Base-by-base conservation (phyloP, 177 flowering plant species). In the Telopea speciosissima region DNA sequence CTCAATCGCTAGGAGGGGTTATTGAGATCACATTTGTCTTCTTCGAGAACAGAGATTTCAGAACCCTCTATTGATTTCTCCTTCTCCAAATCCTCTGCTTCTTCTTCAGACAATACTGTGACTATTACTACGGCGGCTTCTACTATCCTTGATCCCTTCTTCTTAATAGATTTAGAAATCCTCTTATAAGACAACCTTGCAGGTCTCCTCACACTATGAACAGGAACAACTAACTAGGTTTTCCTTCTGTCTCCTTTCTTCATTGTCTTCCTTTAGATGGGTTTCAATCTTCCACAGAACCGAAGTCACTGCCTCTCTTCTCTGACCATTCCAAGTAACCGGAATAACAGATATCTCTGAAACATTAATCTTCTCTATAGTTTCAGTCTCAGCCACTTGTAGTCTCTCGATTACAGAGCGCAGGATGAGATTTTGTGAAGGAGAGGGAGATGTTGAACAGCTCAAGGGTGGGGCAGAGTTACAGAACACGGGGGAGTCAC, bases 51-150 rank as follows among this genome's bases (percentile, higher is more conserved):
- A 28, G 31, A 28, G 61, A 69, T n/a, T 11, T 63, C 63, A 26
- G 13, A 19, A 24, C 42, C 42, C 49, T 67, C 62, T 49, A 45
- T 22, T 14, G 67, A 17, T 62, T 52, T 36, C 24, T 79, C 77
- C 19, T 25, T 21, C 31, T 28, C 31, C 31, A 28, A 28, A 28
- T 28, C 31, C 31, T 28, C 31, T 28, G 31, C 31, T 14, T 74
- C 73, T 64, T 72, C 81, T 70, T 70, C 76, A 1, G 67, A 52
- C 61, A 74, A 40, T 17, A 76, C 70, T 13, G 65, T n/a, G 36
- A 76, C 73, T 69, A 68, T 73, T 45, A 79, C n/a, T n/a, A n/a
- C n/a, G n/a, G n/a, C 45, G 21, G 68, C 65, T 23, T 70, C 75
- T 7, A n/a, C 49, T 72, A 45, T 79, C 63, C 68, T 61, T 62